A percentile compares a stretch with the other conserved stretches of the same genome.
Conservation (phyloP, 2,329 filamentous ascomycete species). For the Didymella segeticola region DNA sequence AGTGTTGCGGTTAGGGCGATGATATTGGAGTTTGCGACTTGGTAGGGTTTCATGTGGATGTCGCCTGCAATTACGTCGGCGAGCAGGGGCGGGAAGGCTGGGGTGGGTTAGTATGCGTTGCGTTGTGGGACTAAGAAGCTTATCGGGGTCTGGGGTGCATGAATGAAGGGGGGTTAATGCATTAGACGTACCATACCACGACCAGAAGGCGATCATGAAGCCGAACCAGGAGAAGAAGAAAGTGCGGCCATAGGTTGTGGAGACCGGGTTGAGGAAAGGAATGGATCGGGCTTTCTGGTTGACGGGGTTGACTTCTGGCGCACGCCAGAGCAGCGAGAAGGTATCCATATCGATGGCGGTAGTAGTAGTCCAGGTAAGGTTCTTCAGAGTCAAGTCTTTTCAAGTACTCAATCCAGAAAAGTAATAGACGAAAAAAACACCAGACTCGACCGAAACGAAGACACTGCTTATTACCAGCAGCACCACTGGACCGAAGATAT, state of each 20-base stretch:
- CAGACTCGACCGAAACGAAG: background rate
- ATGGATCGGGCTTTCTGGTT: constrained; percentile 81
- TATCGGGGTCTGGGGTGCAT: background rate
- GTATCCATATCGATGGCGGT: constrained; percentile 26
- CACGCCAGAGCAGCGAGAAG: constrained; percentile 36
- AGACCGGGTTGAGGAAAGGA: constrained; percentile 75
- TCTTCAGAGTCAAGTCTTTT: background rate
- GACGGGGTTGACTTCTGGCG: constrained; percentile 78
- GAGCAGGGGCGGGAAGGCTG: constrained; percentile 42
- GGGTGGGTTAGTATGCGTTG: constrained; percentile 7
- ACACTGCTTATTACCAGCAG: background rate
- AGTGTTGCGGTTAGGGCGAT: constrained; percentile 65
- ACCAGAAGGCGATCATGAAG: constrained; percentile 85
- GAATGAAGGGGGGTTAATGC: background rate
- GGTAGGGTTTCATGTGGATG: constrained; percentile 69
- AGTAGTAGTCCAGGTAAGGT: background rate
- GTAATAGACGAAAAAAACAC: background rate
- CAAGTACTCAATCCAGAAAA: background rate
- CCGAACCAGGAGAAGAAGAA: constrained; percentile 90
- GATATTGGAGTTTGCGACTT: constrained; percentile 89
- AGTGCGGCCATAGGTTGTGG: constrained; percentile 78
- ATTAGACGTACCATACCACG: constrained; percentile 62
- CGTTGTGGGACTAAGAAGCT: too few relatives aligned
- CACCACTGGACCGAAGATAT: background rate
- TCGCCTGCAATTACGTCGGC: constrained; percentile 73